Evolutionary conservation across 2,329 filamentous ascomycete species (phyloP).

Genomic region (Xylariaceae sp.): DNA sequence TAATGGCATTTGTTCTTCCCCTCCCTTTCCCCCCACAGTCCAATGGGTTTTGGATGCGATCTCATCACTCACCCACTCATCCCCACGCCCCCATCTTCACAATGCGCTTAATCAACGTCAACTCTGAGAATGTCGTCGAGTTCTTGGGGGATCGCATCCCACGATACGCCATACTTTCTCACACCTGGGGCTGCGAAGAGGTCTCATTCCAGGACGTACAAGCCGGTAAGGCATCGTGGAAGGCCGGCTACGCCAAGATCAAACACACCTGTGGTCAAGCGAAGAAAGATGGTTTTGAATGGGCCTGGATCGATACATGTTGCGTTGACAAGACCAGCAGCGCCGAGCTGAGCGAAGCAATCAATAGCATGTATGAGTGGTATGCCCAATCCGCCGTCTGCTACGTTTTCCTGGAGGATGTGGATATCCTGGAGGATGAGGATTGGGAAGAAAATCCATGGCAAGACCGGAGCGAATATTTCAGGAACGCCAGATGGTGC

Average conservation of each 20-base stretch:
- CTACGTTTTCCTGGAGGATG: constrained; percentile 10
- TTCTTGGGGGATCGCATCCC: constrained; percentile 1
- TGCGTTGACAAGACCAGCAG: constrained; percentile 13
- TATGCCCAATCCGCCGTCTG: constrained; percentile 9
- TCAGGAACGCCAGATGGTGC: constrained; percentile 5
- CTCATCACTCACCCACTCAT: too few species aligned
- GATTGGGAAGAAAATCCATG: not conserved
- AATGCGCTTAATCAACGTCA: constrained; percentile 10
- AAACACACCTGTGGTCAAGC: constrained; percentile 5
- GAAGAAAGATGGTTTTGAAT: constrained; percentile 1
- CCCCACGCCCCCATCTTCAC: too few species aligned
- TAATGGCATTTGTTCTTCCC: too few species aligned
- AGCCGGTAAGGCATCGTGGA: not conserved
- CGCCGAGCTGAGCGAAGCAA: constrained; percentile 10
- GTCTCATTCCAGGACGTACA: constrained; percentile 4
- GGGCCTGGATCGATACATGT: constrained; percentile 11
- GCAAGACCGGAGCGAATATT: not conserved
- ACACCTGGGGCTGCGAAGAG: constrained; percentile 8
- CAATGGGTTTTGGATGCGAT: too few species aligned
- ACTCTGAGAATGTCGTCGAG: constrained; percentile 4
- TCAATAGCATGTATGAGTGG: constrained; percentile 13
- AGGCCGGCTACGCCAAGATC: constrained; percentile 8
- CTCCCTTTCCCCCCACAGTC: too few species aligned
- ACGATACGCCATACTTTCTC: constrained; percentile 10
- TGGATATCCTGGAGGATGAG: too few species aligned